Evolutionary conservation across 805 yeast genomes (phyloP).

Genomic region (Starmerella etchellsii): DNA sequence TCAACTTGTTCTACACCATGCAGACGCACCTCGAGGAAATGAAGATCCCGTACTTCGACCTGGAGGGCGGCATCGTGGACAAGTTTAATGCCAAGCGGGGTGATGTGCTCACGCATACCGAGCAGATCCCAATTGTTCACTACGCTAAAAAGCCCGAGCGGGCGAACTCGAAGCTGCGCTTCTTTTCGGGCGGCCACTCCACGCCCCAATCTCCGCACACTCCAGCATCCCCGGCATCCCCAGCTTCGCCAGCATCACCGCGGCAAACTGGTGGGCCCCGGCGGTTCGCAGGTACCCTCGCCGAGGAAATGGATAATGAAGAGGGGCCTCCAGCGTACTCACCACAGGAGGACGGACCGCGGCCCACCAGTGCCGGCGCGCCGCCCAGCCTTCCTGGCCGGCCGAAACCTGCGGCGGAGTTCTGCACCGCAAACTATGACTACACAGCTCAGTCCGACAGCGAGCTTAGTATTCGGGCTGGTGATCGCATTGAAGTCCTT

Average conservation of each 20-base stretch:
- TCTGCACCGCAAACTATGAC: slow-evolving; percentile 81
- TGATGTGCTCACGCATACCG: slow-evolving; percentile 77
- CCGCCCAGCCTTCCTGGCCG: slow-evolving; percentile 2
- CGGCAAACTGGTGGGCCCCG: background rate
- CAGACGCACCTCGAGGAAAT: slow-evolving; percentile 86
- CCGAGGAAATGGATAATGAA: background rate
- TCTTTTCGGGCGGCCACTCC: background rate
- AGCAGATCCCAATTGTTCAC: slow-evolving; percentile 66
- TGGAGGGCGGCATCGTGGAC: slow-evolving; percentile 69
- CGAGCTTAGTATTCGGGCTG: slow-evolving; percentile 77
- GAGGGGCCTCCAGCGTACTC: slow-evolving; percentile 1
- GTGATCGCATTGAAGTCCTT: slow-evolving; percentile 70
- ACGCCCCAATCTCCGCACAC: background rate
- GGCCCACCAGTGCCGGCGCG: too few relatives aligned
- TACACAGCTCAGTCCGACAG: slow-evolving; percentile 89
- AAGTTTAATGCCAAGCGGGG: slow-evolving; percentile 76
- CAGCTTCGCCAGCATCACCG: slow-evolving; percentile 30
- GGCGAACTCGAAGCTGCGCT: background rate
- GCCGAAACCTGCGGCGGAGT: slow-evolving; percentile 29
- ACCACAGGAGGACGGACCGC: too few relatives aligned
- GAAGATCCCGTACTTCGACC: slow-evolving; percentile 92
- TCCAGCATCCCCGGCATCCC: background rate
- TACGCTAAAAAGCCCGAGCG: slow-evolving; percentile 63
- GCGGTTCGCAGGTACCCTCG: background rate
- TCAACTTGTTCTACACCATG: slow-evolving; percentile 88